Conservation (phyloP, 345 rosid species). For the Salix exigua region DNA sequence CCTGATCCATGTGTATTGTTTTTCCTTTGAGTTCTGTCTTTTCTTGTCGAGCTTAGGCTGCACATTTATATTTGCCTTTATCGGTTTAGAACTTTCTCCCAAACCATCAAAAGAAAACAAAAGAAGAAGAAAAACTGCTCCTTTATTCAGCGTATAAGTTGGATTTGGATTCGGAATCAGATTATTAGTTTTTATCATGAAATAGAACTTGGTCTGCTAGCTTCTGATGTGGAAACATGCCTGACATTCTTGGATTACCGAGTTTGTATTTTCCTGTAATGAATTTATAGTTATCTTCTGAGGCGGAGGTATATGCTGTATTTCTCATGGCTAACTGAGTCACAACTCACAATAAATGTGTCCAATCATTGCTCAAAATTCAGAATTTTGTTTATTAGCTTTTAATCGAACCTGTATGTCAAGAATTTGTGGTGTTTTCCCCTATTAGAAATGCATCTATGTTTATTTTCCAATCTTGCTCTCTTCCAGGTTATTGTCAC, state of each 20-base stretch:
- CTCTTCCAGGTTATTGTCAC: not conserved
- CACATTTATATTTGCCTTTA: not conserved
- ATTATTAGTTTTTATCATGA: not conserved
- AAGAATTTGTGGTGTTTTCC: not conserved
- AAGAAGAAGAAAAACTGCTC: no score
- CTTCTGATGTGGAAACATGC: not conserved
- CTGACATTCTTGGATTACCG: not conserved
- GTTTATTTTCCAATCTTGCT: not conserved
- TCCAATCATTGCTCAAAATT: not conserved
- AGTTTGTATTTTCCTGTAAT: not conserved
- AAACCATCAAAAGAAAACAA: not conserved
- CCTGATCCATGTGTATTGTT: not conserved
- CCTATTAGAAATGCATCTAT: not conserved
- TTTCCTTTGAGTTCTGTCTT: not conserved
- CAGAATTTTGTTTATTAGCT: not conserved
- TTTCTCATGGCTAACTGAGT: not conserved
- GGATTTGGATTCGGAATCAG: not conserved
- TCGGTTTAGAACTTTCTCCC: not conserved
- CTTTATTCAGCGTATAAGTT: not conserved
- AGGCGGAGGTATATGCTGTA: not conserved
- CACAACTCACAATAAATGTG: not conserved
- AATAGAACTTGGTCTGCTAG: not conserved
- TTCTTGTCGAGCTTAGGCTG: not conserved
- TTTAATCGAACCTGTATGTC: not conserved
- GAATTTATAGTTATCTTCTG: not conserved